Conservation (phyloP, 441 rosid species). For the Euphorbia celastroides region DNA sequence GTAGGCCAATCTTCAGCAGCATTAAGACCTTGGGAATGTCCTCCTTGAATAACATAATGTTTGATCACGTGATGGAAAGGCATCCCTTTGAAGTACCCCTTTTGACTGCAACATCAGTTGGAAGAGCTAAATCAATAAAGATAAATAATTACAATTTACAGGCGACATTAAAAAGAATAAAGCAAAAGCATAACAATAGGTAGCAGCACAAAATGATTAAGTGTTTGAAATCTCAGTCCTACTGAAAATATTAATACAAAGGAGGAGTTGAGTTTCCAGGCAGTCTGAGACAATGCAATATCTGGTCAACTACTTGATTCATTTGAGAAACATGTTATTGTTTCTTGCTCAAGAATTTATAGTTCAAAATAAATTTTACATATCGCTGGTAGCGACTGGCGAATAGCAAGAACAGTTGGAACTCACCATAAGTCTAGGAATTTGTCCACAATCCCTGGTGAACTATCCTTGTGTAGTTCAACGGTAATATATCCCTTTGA, state of each 20-base stretch:
- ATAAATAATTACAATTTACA: background rate
- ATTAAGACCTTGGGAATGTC: constrained; percentile 44
- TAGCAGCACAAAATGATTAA: background rate
- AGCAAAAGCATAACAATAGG: background rate
- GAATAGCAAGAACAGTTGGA: background rate
- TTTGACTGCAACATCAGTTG: constrained; percentile 52
- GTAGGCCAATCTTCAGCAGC: constrained; percentile 74
- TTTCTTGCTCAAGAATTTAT: background rate
- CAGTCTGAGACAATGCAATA: background rate
- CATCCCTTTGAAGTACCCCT: constrained; percentile 73
- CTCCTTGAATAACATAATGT: constrained; percentile 79
- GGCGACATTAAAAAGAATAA: background rate
- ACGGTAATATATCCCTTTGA: constrained; percentile 60
- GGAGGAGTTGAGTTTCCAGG: constrained; percentile 6
- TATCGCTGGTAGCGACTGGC: background rate
- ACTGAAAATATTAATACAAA: background rate
- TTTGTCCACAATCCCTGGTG: constrained; percentile 72
- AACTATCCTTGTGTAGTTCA: constrained; percentile 63
- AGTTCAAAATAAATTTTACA: too few species aligned
- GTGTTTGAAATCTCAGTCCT: background rate
- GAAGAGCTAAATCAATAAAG: background rate
- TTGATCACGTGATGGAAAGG: constrained; percentile 73
- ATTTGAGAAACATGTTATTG: background rate
- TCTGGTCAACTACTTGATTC: background rate
- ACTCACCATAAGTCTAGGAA: constrained; percentile 68